phyloP scores from a whole-genome alignment of 1,284 basidiomycete genomes.

The Porodaedalea pini region DNA sequence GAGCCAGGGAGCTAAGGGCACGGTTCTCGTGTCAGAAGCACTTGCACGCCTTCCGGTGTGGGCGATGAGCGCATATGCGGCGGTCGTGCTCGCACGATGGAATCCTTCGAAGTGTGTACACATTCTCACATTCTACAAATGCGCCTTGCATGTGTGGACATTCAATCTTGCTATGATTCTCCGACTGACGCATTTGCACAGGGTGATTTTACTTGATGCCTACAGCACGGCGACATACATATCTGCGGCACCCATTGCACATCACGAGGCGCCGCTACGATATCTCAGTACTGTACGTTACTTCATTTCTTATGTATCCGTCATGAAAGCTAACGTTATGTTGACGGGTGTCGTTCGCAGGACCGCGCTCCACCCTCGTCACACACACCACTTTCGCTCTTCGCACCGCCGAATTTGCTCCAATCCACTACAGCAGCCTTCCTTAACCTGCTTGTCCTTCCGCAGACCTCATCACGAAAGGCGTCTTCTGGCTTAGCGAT shows the following conservation, averaged over 20 bases:
- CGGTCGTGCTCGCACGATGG: constrained; percentile 39
- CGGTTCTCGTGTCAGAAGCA: constrained; percentile 51
- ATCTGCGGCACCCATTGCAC: constrained; percentile 34
- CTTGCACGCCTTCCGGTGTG: constrained; percentile 47
- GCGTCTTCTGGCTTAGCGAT: constrained; percentile 29
- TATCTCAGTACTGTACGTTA: constrained; percentile 38
- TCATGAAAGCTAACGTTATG: background rate
- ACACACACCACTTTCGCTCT: constrained; percentile 31
- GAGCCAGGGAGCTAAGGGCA: constrained; percentile 26
- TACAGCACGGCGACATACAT: constrained; percentile 53
- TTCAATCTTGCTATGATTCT: constrained; percentile 1
- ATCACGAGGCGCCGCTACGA: constrained; percentile 48
- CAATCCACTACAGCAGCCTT: constrained; percentile 56
- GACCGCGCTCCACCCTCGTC: constrained; percentile 19
- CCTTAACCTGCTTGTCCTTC: constrained; percentile 34
- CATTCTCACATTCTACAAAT: background rate
- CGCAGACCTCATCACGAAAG: constrained; percentile 26
- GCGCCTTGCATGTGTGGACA: background rate
- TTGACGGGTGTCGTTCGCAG: constrained; percentile 1
- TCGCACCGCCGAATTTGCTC: constrained; percentile 56
- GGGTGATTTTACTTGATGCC: constrained; percentile 49
- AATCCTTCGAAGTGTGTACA: constrained; percentile 43
- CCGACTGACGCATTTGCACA: constrained; percentile 25
- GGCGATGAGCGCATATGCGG: constrained; percentile 49
- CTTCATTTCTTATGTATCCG: constrained; percentile 27